Percentiles rank a stretch among this genome's conserved stretches.
These are phyloP conservation scores for Apiospora koreana DNA, from an alignment of 2,329 filamentous ascomycete species.

Conservation along the genomic window DNA sequence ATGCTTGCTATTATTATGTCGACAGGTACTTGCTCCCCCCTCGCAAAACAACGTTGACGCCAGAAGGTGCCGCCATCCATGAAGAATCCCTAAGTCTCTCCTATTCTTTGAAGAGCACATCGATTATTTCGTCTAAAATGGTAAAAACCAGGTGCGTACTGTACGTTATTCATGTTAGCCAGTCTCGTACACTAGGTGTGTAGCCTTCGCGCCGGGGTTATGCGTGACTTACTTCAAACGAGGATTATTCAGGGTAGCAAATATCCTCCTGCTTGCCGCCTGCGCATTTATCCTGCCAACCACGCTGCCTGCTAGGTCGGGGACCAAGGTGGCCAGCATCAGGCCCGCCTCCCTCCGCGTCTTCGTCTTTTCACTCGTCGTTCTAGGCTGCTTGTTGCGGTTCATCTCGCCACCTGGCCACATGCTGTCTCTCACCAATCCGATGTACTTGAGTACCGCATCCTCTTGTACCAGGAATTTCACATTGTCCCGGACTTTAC, in stretches of 20 bases:
- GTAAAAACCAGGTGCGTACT: constrained; percentile 71
- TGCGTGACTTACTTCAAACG: constrained; percentile 73
- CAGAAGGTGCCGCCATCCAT: not conserved
- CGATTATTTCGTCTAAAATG: constrained; percentile 69
- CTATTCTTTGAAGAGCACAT: constrained; percentile 58
- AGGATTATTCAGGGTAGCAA: constrained; percentile 89
- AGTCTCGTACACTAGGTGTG: not conserved
- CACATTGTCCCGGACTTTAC: constrained; percentile 87
- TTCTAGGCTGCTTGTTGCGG: constrained; percentile 57
- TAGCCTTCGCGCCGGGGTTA: not conserved
- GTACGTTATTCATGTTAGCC: not conserved
- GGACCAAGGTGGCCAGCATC: constrained; percentile 85
- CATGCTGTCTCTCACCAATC: constrained; percentile 71
- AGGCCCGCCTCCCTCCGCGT: constrained; percentile 85
- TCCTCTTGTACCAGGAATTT: constrained; percentile 76
- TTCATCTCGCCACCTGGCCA: constrained; percentile 73
- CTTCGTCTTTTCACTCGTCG: constrained; percentile 71
- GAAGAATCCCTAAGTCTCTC: not conserved
- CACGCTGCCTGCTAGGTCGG: constrained; percentile 88
- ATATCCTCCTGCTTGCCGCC: constrained; percentile 82
- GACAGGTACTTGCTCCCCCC: not conserved
- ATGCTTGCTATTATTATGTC: constrained; percentile 6
- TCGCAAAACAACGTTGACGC: not conserved
- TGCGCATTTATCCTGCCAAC: constrained; percentile 92
- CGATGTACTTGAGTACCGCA: constrained; percentile 73